These are phyloP conservation scores for Arabidopsis suecica DNA, from an alignment of 345 rosid species.

Conservation along the genomic window DNA sequence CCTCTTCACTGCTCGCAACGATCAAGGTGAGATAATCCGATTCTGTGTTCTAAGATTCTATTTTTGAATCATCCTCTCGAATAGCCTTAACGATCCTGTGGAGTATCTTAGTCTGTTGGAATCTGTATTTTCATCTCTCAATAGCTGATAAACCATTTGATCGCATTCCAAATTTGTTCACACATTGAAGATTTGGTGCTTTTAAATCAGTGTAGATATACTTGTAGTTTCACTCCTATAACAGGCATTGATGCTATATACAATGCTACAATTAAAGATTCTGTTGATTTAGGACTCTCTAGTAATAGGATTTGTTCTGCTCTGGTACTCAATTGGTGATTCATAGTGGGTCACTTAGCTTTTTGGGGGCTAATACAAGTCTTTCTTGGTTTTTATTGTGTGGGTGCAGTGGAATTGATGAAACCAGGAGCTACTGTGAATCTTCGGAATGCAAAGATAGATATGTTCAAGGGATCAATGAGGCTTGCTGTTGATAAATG, in stretches of 20 bases:
- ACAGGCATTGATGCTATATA: background rate
- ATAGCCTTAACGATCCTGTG: background rate
- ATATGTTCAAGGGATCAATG: constrained; percentile 63
- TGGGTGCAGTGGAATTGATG: constrained; percentile 54
- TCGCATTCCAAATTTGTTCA: background rate
- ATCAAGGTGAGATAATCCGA: constrained; percentile 57
- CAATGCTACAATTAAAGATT: background rate
- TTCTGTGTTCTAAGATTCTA: background rate
- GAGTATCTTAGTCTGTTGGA: background rate
- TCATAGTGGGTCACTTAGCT: background rate
- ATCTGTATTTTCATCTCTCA: no score
- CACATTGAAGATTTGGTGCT: background rate
- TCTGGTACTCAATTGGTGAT: background rate
- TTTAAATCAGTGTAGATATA: background rate
- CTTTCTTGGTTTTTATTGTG: background rate
- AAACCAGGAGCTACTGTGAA: constrained; percentile 54
- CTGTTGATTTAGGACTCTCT: background rate
- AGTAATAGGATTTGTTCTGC: background rate
- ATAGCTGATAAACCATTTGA: no score
- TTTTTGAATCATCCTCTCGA: background rate
- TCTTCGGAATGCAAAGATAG: constrained; percentile 61
- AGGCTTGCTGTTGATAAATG: constrained; percentile 68
- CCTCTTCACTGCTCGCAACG: constrained; percentile 77
- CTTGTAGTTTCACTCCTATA: background rate
- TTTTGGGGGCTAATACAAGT: background rate